Conservation (phyloP, 1,284 basidiomycete species). For the Tylopilus orsonianus region DNA sequence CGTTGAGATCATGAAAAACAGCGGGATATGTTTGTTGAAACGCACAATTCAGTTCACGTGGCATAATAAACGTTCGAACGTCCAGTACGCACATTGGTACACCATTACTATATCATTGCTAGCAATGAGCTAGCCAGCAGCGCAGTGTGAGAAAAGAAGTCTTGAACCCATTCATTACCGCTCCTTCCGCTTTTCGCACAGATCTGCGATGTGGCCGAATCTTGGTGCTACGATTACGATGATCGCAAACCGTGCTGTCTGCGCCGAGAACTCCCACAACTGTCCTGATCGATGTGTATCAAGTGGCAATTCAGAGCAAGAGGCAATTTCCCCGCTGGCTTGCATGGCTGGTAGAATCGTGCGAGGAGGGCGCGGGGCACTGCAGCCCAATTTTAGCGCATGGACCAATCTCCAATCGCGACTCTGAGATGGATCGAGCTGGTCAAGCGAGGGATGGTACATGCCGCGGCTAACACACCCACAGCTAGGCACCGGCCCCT, state of each 20-base stretch:
- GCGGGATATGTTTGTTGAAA: constrained; percentile 17
- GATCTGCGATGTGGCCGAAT: constrained; percentile 13
- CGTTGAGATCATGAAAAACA: background rate
- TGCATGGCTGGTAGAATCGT: background rate
- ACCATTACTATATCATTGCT: background rate
- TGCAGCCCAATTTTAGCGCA: background rate
- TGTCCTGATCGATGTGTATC: background rate
- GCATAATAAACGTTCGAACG: background rate
- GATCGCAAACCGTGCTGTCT: background rate
- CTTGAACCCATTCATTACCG: constrained; percentile 4
- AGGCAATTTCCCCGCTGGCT: background rate
- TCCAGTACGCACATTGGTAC: background rate
- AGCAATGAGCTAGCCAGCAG: background rate
- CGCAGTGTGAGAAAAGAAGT: constrained; percentile 7
- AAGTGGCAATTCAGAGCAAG: background rate
- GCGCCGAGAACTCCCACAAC: background rate
- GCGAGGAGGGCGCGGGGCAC: background rate
- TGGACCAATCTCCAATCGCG: background rate
- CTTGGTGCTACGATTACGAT: constrained; percentile 14
- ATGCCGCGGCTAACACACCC: too few relatives aligned
- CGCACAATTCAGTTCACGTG: constrained; percentile 2
- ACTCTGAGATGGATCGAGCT: background rate
- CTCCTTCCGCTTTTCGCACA: background rate
- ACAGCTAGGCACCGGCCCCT: background rate
- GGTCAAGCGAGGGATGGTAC: background rate